phyloP scores from a whole-genome alignment of 148 eudicot species.

The Bassia scoparia region DNA sequence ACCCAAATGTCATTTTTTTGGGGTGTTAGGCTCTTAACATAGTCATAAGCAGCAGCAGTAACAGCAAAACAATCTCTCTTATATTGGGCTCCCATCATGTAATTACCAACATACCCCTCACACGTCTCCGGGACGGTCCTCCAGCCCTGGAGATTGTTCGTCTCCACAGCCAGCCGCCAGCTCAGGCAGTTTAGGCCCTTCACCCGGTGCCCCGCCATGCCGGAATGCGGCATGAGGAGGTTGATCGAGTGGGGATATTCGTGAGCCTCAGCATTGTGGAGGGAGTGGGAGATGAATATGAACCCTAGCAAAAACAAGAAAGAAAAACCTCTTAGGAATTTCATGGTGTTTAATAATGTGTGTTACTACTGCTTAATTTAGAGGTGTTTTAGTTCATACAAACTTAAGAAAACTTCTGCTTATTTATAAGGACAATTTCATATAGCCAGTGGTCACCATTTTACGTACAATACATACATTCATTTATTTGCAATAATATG shows the following conservation, averaged over 20 bases:
- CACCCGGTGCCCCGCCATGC: slow-evolving; percentile 31
- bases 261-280: slow-evolving; percentile 6
- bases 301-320: neutral
- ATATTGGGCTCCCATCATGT: slow-evolving; percentile 59
- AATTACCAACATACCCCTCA: slow-evolving; percentile 48
- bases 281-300: neutral
- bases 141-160: slow-evolving; percentile 53
- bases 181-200: slow-evolving; percentile 50
- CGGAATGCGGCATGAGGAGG: slow-evolving; percentile 38
- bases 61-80: slow-evolving; percentile 38
- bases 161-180: slow-evolving; percentile 59
- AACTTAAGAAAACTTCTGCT: too few species aligned
- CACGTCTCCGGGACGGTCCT: slow-evolving; percentile 39
- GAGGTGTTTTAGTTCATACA: neutral
- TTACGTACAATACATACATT: too few species aligned
- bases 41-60: slow-evolving; percentile 32
- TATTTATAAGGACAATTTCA: too few species aligned
- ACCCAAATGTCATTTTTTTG: slow-evolving; percentile 35
- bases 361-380: too few species aligned
- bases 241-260: slow-evolving; percentile 27
- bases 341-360: too few species aligned
- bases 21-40: slow-evolving; percentile 21
- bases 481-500: too few species aligned
- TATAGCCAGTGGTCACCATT: too few species aligned
- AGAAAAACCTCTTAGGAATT: neutral